Base-by-base conservation (phyloP, 441 rosid genomes). In the Euphorbia schlechtendalii region DNA sequence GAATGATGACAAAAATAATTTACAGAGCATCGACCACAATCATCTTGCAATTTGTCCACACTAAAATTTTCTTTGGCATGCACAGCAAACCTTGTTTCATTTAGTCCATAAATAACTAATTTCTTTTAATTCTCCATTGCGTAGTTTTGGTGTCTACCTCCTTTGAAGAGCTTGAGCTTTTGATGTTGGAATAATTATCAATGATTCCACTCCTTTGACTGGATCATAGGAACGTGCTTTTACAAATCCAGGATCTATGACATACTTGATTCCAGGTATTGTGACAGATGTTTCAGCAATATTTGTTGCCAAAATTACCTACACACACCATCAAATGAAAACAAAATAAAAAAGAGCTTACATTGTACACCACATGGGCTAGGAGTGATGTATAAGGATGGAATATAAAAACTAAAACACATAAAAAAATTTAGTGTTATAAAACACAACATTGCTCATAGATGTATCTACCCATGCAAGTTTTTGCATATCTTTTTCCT, bases 211-310 rank as follows among this genome's bases (percentile, higher is more conserved):
- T 45, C 97, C 99, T 77, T 85, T 93, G 67, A 66, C 76, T 0
- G 97, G 95, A 76, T 93, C 87, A 81, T 86, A 93, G 28, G 76
- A 77, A 34, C 97, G 91, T 38, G 99, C 91, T 78, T 93, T 93
- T 30, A 93, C 95, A 68, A 93, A 79, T 63, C 99, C 99, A 64
- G 97, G 86, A 75, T 93, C 99, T 69, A 93, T 73, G 64, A 93
- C 97, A 72, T 85, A 93, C 80, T 83, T 93, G 71, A 90, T 81
- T 73, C 97, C 99, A 72, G 99, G 95, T 57, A 93, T 88, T 49
- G 97, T 93, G 61, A 93, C 91, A 0, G 99, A 93, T 69, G 99
- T 93, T 84, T 93, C 99, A 0, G 99, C 97, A 73, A 93, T 88
- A 81, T 93, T 93, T 66, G 99, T 93, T 14, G 96, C 89, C 82